Conservation (phyloP, 2,329 filamentous ascomycete genomes). For the Fusarium sterilihyphosum region DNA sequence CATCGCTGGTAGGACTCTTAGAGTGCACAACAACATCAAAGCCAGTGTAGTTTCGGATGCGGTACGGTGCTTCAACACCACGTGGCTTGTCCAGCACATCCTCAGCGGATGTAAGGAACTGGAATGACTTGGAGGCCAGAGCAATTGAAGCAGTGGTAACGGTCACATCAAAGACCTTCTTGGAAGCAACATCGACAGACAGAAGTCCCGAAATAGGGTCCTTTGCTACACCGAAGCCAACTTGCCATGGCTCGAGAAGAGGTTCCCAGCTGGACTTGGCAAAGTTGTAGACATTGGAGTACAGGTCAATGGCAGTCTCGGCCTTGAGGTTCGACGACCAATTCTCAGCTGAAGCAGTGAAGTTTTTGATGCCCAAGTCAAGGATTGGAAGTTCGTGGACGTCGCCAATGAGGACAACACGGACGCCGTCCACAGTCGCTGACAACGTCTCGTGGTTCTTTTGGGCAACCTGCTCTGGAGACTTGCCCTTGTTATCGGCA, state of each 20-base stretch:
- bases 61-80: conserved; percentile 90
- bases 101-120: conserved; percentile 84
- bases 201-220: conserved; percentile 79
- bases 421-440: conserved; percentile 86
- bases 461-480: conserved; percentile 19
- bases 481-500: conserved; percentile 33
- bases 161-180: conserved; percentile 91
- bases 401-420: conserved; percentile 94
- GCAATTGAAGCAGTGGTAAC: conserved; percentile 94
- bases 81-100: conserved; percentile 94
- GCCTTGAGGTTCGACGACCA: conserved; percentile 91
- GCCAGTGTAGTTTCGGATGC: conserved; percentile 94
- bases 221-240: conserved; percentile 89
- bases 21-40: conserved; percentile 89
- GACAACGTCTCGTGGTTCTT: conserved; percentile 76
- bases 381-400: conserved; percentile 94
- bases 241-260: conserved; percentile 92
- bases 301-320: conserved; percentile 90
- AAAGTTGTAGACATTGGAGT: conserved; percentile 98
- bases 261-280: conserved; percentile 99
- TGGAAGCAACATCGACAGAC: conserved; percentile 86
- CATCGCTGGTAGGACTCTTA: conserved; percentile 71
- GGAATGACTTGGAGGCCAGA: conserved; percentile 89
- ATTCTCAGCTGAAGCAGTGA: conserved; percentile 84
- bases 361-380: conserved; percentile 92